A percentile compares a stretch with the other conserved stretches of the same genome.
Evolutionary conservation across 176 grass and related monocot genomes (phyloP).

Genomic region (Luzula sylvatica): DNA sequence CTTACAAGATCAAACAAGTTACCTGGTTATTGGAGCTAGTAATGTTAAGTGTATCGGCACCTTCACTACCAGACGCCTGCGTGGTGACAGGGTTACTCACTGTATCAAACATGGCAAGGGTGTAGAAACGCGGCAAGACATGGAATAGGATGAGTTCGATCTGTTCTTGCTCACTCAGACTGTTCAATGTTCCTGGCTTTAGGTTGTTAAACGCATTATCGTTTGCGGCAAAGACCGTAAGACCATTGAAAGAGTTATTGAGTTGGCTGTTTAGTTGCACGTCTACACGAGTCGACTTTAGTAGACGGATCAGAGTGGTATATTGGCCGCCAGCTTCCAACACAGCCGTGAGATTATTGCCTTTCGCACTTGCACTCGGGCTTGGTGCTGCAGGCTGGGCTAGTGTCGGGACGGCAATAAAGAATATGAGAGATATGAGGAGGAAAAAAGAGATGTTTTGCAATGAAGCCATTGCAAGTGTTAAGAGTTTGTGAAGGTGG

Average conservation of each 20-base stretch:
- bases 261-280: slow-evolving; percentile 55
- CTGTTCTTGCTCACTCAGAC: slow-evolving; percentile 34
- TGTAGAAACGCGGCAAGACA: slow-evolving; percentile 52
- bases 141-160: slow-evolving; percentile 46
- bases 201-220: slow-evolving; percentile 54
- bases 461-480: slow-evolving; percentile 27
- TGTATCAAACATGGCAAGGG: slow-evolving; percentile 32
- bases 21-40: slow-evolving; percentile 35
- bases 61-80: slow-evolving; percentile 41
- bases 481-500: not conserved
- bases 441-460: slow-evolving; percentile 9
- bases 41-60: slow-evolving; percentile 48
- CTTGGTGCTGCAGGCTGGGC: slow-evolving; percentile 14
- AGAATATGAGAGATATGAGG: slow-evolving; percentile 9
- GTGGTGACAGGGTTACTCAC: slow-evolving; percentile 60
- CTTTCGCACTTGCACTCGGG: not conserved
- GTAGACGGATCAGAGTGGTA: slow-evolving; percentile 45
- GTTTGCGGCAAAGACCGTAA: slow-evolving; percentile 51
- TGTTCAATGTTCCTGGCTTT: slow-evolving; percentile 32
- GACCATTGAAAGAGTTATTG: slow-evolving; percentile 47
- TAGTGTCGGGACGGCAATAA: not conserved
- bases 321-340: slow-evolving; percentile 40
- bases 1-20: not conserved
- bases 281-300: slow-evolving; percentile 23
- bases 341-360: slow-evolving; percentile 36